Conservation (phyloP, 2,329 filamentous ascomycete species). For the Botrytis galanthina region DNA sequence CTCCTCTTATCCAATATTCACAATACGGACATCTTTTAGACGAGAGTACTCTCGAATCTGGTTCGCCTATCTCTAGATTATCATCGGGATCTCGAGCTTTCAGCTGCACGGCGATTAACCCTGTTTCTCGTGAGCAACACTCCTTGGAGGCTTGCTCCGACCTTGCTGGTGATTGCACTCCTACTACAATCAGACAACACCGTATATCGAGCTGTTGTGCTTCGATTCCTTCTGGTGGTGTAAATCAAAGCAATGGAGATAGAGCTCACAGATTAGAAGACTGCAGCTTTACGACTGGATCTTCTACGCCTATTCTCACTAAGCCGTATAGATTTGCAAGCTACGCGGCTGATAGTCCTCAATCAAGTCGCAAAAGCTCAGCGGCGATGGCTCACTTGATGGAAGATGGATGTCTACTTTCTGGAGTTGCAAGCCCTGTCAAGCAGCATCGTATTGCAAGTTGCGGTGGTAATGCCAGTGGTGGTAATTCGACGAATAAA, state of each 20-base stretch:
- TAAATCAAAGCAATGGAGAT: not conserved
- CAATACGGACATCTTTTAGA: not conserved
- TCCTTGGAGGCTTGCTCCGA: not conserved
- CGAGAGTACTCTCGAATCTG: not conserved
- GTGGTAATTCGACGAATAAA: not conserved
- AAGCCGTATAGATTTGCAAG: slow-evolving; percentile 12
- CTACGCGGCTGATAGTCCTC: not conserved
- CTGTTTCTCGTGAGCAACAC: not conserved
- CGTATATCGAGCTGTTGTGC: slow-evolving; percentile 13
- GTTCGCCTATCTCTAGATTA: not conserved
- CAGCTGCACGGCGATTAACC: not conserved
- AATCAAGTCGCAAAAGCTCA: not conserved
- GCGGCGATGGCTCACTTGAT: not conserved
- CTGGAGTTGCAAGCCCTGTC: slow-evolving; percentile 8
- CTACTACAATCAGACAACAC: not conserved
- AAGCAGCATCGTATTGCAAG: not conserved
- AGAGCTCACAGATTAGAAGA: not conserved
- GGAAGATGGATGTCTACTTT: slow-evolving; percentile 14
- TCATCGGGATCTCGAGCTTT: not conserved
- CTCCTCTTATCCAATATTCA: slow-evolving; percentile 3
- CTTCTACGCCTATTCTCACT: not conserved
- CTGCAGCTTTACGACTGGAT: slow-evolving; percentile 4
- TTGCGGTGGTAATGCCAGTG: not conserved
- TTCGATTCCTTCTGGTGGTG: not conserved
- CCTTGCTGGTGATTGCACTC: not conserved